These are phyloP conservation scores for Chrysanthemum makinoi DNA, from an alignment of 129 eudicot genomes.

Conservation along the genomic window DNA sequence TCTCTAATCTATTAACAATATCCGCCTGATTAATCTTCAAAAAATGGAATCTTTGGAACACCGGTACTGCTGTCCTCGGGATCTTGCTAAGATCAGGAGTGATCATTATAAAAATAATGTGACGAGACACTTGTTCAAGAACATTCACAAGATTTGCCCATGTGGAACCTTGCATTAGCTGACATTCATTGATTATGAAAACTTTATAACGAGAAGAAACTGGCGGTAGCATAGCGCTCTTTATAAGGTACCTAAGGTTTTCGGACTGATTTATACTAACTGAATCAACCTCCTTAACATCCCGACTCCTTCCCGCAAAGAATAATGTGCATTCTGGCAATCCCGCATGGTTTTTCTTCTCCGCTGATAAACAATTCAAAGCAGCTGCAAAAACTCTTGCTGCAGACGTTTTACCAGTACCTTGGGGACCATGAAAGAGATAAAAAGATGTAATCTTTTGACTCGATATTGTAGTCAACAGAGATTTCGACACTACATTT, in stretches of 20 bases:
- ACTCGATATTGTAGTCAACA: slow-evolving; percentile 48
- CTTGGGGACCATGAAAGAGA: slow-evolving; percentile 91
- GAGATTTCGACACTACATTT: slow-evolving; percentile 54
- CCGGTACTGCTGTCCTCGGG: slow-evolving; percentile 57
- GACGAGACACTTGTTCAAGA: slow-evolving; percentile 55
- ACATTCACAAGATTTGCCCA: slow-evolving; percentile 63
- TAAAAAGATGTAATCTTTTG: slow-evolving; percentile 60
- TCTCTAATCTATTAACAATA: slow-evolving; percentile 44
- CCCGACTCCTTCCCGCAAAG: slow-evolving; percentile 79
- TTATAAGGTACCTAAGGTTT: slow-evolving; percentile 51
- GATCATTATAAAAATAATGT: slow-evolving; percentile 67
- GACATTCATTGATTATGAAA: slow-evolving; percentile 85
- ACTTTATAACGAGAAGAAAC: slow-evolving; percentile 72
- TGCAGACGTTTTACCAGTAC: slow-evolving; percentile 88
- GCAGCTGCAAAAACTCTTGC: slow-evolving; percentile 92
- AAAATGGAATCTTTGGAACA: slow-evolving; percentile 67
- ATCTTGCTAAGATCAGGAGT: slow-evolving; percentile 77
- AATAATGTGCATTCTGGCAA: slow-evolving; percentile 74
- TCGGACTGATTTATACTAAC: slow-evolving; percentile 57
- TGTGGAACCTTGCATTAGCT: slow-evolving; percentile 58
- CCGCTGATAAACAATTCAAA: slow-evolving; percentile 66
- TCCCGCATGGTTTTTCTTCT: slow-evolving; percentile 63
- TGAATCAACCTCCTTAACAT: slow-evolving; percentile 80
- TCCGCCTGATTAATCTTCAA: slow-evolving; percentile 65
- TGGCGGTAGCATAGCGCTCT: slow-evolving; percentile 62